Evolutionary conservation across 73 alveolate species (phyloP).

Genomic region (Paramecium sexaurelia): DNA sequence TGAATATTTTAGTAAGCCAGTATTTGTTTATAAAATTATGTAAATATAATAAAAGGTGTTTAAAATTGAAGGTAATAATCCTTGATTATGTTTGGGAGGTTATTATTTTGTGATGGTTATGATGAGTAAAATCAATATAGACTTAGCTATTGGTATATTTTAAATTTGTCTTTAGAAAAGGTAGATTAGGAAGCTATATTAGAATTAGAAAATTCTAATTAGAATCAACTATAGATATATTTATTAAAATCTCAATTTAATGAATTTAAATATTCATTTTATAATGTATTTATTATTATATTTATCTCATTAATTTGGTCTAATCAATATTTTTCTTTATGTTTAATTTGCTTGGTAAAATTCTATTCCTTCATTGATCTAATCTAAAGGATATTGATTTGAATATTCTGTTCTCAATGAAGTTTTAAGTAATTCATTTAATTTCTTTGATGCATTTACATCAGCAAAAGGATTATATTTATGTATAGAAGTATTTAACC

Average conservation of each 20-base stretch:
- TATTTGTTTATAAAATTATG: neutral
- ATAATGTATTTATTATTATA: neutral
- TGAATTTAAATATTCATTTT: neutral
- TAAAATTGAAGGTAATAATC: neutral
- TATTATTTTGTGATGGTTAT: neutral
- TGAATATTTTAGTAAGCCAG: neutral
- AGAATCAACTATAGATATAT: neutral
- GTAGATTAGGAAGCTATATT: neutral
- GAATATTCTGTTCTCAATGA: conserved; percentile 35
- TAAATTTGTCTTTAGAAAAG: neutral
- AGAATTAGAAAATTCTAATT: neutral
- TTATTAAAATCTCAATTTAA: neutral
- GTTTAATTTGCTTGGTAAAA: conserved; percentile 42
- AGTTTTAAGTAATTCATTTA: conserved; percentile 11
- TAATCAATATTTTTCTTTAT: conserved; percentile 54
- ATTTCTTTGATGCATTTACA: neutral
- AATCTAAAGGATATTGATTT: conserved; percentile 16
- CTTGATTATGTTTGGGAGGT: neutral
- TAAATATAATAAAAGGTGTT: neutral
- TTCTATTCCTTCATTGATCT: conserved; percentile 35
- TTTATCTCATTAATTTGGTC: conserved; percentile 35
- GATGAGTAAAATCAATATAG: neutral
- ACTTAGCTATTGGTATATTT: neutral
- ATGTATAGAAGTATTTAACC: conserved; percentile 4
- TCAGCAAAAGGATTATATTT: conserved; percentile 43